Base-by-base conservation (phyloP, 2,329 filamentous ascomycete species). In the Zymoseptoria ardabiliae region DNA sequence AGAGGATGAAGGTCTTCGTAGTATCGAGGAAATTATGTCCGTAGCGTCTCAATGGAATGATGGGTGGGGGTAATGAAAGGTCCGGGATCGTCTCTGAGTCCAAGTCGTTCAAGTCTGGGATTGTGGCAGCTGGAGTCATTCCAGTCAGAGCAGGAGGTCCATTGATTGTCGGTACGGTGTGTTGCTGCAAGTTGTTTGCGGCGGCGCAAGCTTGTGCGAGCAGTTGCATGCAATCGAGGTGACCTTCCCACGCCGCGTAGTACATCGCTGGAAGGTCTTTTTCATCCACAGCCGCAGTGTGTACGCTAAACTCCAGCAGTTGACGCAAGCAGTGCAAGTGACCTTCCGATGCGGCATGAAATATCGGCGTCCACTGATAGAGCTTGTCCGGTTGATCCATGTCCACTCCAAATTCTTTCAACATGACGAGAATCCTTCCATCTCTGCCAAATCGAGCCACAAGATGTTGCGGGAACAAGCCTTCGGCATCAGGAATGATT, bases 11-110 rank as follows among this genome's bases (percentile, higher is more conserved):
- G 0, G 92, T 96, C 77, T 97, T 99, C 7, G 72, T 73, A 28
- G 91, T 96, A 71, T 99, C 94, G 41, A 99, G 81, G 80, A 99
- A 99, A 74, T 97, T 99, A 77, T 99, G 94, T 17, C 94, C 94
- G 69, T 99, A 99, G 68, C 94, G 85, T 66, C 94, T 85, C 53
- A 97, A 81, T 0, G 94, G 94, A 65, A 99, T 97, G 65, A 99
- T 97, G 0, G 94, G 94, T 20, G 94, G 94, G 21, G 94, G 94
- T 11, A 99, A 81, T 66, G 93, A 92, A 30, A 99, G 85, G 64
- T 91, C 85, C 2, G 94, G 94, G 58, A 99, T 99, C 1, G 89
- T 90, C 74, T 97, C 93, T 0, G 84, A 84, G 49, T 96, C 91
- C 35, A 45, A 7, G 35, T 45, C 13, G 35, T 45, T 45, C 35